Conservation (phyloP, 1,139 yeast species). For the Protomyces inouyei region DNA sequence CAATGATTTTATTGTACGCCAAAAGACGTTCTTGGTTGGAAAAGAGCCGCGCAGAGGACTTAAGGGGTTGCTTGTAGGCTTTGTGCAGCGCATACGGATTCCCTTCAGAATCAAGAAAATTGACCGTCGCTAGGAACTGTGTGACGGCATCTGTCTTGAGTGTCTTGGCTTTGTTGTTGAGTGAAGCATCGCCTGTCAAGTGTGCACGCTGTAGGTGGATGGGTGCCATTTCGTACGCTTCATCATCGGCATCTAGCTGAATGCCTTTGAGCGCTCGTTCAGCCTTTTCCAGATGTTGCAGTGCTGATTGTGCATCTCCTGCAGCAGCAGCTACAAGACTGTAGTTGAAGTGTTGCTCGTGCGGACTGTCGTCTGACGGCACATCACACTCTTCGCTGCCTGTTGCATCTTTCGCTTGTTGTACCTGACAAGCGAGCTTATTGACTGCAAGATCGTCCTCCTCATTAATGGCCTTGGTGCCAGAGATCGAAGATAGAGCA, state of each 20-base stretch:
- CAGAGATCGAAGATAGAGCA: not conserved
- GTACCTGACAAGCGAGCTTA: constrained; percentile 10
- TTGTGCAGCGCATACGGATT: constrained; percentile 14
- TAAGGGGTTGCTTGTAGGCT: not conserved
- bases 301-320: not conserved
- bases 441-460: constrained; percentile 15
- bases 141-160: constrained; percentile 11
- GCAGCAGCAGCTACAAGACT: not conserved
- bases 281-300: not conserved
- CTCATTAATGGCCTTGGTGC: not conserved
- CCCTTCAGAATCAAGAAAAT: not conserved
- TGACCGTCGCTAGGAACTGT: constrained; percentile 5
- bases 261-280: not conserved
- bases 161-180: not conserved
- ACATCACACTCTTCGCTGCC: not conserved
- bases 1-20: constrained; percentile 11
- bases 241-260: constrained; percentile 3
- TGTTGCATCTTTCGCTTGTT: not conserved
- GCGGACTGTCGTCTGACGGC: not conserved
- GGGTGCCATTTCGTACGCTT: constrained; percentile 16
- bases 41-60: constrained; percentile 16
- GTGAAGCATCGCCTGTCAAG: not conserved
- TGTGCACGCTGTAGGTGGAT: constrained; percentile 18
- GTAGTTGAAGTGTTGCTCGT: constrained; percentile 14
- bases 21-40: constrained; percentile 8